Evolutionary conservation across 352 stramenopile genomes (phyloP), one percentile per base, ranked within the genome.

Genomic region (Globisporangium alternatum): DNA sequence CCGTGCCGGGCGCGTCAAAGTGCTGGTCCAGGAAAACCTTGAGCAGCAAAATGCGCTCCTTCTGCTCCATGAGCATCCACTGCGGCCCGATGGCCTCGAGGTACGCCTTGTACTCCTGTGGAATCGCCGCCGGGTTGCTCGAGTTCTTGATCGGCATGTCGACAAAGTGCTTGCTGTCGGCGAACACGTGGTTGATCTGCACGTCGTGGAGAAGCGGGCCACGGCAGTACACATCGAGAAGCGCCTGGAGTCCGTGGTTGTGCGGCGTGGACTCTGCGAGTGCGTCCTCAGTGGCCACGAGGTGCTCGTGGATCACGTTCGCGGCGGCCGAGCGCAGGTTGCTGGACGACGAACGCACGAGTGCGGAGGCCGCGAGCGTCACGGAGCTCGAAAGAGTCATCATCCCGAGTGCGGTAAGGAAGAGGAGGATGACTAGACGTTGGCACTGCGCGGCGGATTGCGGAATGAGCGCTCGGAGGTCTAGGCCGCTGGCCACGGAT

Each of bases 141-240:
- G 60, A 67, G 28, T 17, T 15, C 65, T 81, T 87, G 59, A 97
- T 78, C 25, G 89, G 84, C 88, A 96, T 95, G 69, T 97, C 88
- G 3, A 97, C 90, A 71, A 97, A 97, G 52, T 89, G 73, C 59
- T 97, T 97, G 72, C 80, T 90, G 69, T 97, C 90, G 12, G 71
- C 66, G 56, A 93, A 97, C 28, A 97, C 47, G 33, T 75, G 37
- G 28, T 67, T 61, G 51, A 66, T 71, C 65, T 97, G 85, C 49
- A 96, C 73, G 19, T 85, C 68, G 56, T 86, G 69, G 22, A 91
- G 74, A 31, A 92, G 60, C 17, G 80, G 67, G 3, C 83, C 81
- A 5, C 53, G 60, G 65, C 79, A 89, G 53, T 80, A 90, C 30
- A 92, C 33, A 25, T 70, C 39, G 41, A 66, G 35, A 2, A 66